Evolutionary conservation across 495 filamentous ascomycete genomes (phyloP).

Genomic region (Neurospora sp.): DNA sequence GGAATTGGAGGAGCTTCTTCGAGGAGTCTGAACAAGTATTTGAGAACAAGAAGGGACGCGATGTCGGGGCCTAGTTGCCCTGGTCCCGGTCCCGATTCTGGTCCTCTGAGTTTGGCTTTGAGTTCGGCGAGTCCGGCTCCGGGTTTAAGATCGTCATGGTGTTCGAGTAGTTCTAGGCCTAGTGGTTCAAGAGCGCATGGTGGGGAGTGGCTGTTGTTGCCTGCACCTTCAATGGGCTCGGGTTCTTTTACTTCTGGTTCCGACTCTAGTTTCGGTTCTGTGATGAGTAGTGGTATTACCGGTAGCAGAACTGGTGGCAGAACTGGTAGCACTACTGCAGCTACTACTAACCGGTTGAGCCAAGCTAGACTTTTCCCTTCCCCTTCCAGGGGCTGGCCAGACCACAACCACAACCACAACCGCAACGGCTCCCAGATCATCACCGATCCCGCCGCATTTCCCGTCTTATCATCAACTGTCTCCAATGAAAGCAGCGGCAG

Average conservation of each 20-base stretch:
- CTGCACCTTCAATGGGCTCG: not conserved
- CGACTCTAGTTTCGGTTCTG: not conserved
- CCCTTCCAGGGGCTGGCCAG: not conserved
- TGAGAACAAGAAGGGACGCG: not conserved
- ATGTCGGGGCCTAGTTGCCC: not conserved
- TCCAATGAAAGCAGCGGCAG: not conserved
- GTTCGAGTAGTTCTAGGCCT: not conserved
- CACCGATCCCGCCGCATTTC: not conserved
- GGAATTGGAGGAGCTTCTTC: not conserved
- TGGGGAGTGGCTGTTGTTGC: not conserved
- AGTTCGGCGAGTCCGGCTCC: not conserved
- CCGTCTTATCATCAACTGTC: not conserved
- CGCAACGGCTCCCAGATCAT: not conserved
- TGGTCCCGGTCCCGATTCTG: not conserved
- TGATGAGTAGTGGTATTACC: not conserved
- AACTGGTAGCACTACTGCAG: not conserved
- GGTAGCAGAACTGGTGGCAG: not conserved
- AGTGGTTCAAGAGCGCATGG: not conserved
- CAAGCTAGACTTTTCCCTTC: not conserved
- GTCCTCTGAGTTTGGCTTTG: not conserved
- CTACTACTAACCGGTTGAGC: not conserved
- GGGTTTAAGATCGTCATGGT: not conserved
- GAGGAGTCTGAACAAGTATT: not conserved
- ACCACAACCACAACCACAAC: not conserved
- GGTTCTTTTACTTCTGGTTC: not conserved